Evolutionary conservation across 768 basidiomycete genomes (phyloP), one percentile per base, ranked within the genome.

Genomic region (Pleurotus sapidus): DNA sequence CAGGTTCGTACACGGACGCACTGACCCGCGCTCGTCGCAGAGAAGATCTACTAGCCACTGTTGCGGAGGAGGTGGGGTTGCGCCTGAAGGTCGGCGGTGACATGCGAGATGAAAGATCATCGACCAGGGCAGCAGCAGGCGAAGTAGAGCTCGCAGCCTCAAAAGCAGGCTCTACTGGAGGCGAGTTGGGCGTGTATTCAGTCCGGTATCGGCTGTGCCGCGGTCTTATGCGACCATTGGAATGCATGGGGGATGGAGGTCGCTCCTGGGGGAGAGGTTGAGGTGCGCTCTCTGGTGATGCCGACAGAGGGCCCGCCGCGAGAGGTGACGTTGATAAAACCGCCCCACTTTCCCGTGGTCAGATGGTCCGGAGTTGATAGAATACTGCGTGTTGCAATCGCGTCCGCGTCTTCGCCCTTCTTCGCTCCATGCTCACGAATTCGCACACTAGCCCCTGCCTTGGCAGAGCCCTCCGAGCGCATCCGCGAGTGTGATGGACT

Each of bases 1-100:
- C 73, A 12, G 79, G 77, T 64, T 91, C 89, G 65, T 84, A 89
- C 42, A 81, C 78, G 4, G 88, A 87, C 15, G 86, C 79, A 14
- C 80, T 82, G 24, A 83, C 72, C 2, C 87, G 79, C 11, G 76
- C 73, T n/a, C 80, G 75, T 37, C 85, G 78, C 42, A 66, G 63
- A 8, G 73, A 75, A 7, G 79, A 72, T 59, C 72, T 77, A 7
- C 78, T 73, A 4, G 73, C 68, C 37, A 76, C 61, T 3, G 74
- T 74, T 27, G 64, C 68, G 23, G 71, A 70, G 4, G 65, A 59
- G n/a, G 49, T 49, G n/a, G 47, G 27, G 46, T 63, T 57, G 34
- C 63, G 60, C 15, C 46, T 55, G 4, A 57, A 60, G 39, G 55
- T 42, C n/a, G 60, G 57, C 53, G 60, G 64, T 1, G 59, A 55